phyloP scores from a whole-genome alignment of 148 eudicot species.

The Nepenthes mirabilis region DNA sequence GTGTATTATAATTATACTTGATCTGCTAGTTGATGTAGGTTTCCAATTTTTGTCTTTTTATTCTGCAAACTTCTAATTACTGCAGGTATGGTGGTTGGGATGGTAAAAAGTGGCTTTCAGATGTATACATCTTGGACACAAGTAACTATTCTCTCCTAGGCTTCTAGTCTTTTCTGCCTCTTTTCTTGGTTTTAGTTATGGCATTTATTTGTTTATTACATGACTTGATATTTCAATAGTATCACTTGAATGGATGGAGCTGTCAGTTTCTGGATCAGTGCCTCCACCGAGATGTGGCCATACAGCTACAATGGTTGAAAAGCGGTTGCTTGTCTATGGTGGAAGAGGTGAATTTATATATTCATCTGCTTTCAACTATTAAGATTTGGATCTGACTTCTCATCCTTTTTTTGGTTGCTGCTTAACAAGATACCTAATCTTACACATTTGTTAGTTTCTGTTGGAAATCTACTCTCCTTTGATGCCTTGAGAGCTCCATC shows the following conservation, averaged over 20 bases:
- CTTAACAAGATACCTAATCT: too few relatives aligned
- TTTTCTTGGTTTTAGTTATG: neutral
- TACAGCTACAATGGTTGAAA: slow-evolving; percentile 95
- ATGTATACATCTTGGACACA: slow-evolving; percentile 87
- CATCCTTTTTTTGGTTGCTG: too few relatives aligned
- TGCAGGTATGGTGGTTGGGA: slow-evolving; percentile 99
- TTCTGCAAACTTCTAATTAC: slow-evolving; percentile 4
- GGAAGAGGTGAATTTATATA: slow-evolving; percentile 62
- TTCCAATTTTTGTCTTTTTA: neutral
- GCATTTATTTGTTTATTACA: slow-evolving; percentile 7
- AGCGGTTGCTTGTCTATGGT: slow-evolving; percentile 83
- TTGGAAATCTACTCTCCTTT: too few relatives aligned
- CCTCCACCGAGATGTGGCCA: slow-evolving; percentile 99
- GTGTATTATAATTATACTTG: slow-evolving; percentile 13
- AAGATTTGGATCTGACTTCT: slow-evolving; percentile 1
- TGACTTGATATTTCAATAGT: slow-evolving; percentile 29
- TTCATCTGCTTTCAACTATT: slow-evolving; percentile 3
- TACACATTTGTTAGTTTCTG: too few relatives aligned
- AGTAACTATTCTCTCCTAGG: slow-evolving; percentile 26
- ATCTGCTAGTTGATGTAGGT: slow-evolving; percentile 5
- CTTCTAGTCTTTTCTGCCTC: neutral
- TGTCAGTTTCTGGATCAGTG: slow-evolving; percentile 64
- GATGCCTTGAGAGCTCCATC: too few relatives aligned
- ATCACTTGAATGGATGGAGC: slow-evolving; percentile 93
- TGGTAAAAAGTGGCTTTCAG: slow-evolving; percentile 93